Conservation (phyloP, 1,284 basidiomycete species). For the Boletus subluridellus region DNA sequence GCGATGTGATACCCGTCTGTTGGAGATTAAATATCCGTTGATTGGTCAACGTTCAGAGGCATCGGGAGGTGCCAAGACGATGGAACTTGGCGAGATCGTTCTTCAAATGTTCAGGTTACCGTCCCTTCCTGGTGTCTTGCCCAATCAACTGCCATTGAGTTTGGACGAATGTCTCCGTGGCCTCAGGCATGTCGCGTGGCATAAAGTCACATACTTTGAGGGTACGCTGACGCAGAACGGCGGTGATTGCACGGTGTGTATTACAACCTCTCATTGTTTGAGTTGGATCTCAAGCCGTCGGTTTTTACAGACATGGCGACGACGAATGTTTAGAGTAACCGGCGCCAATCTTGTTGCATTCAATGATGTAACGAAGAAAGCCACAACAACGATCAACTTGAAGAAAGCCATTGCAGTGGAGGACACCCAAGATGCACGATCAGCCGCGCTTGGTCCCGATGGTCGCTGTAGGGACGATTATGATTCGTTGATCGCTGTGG, state of each 20-base stretch:
- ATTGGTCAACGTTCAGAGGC: constrained; percentile 69
- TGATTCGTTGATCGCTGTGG: constrained; percentile 71
- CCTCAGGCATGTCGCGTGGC: constrained; percentile 85
- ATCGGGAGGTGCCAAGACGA: constrained; percentile 52
- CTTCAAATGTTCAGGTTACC: constrained; percentile 89
- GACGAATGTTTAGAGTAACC: constrained; percentile 82
- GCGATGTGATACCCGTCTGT: constrained; percentile 77
- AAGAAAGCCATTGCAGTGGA: constrained; percentile 77
- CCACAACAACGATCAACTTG: constrained; percentile 87
- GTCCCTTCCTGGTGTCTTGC: constrained; percentile 76
- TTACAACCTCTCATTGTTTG: neutral
- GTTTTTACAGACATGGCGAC: constrained; percentile 71
- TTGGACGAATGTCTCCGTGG: constrained; percentile 92
- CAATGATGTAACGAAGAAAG: constrained; percentile 91
- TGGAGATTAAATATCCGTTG: constrained; percentile 82
- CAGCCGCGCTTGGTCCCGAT: constrained; percentile 43
- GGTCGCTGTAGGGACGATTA: constrained; percentile 56
- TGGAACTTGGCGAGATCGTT: constrained; percentile 75
- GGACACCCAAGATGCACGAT: constrained; percentile 64
- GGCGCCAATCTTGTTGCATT: constrained; percentile 83
- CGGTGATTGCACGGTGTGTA: constrained; percentile 85
- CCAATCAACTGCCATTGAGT: constrained; percentile 81
- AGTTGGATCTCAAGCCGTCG: constrained; percentile 4
- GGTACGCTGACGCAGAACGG: constrained; percentile 93
- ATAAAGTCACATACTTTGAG: constrained; percentile 87